These are phyloP conservation scores for Prunus yedoensis DNA, from an alignment of 331 rosid species.

Conservation along the genomic window DNA sequence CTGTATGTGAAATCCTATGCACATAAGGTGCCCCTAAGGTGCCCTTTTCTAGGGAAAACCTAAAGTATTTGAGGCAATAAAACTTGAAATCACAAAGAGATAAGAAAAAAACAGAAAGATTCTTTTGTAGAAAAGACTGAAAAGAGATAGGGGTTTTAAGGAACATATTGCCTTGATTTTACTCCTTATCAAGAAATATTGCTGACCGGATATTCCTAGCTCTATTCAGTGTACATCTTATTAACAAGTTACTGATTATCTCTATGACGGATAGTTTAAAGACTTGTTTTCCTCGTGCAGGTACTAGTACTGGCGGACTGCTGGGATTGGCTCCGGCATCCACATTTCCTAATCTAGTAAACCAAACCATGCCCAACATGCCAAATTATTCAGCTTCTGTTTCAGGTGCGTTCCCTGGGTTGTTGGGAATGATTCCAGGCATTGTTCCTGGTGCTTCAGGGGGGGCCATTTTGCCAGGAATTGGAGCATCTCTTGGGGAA, in stretches of 20 bases:
- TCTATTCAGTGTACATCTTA: neutral
- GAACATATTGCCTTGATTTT: neutral
- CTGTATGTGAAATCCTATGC: neutral
- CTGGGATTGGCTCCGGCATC: slow-evolving; percentile 84
- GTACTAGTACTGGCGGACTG: slow-evolving; percentile 69
- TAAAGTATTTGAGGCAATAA: neutral
- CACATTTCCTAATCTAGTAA: slow-evolving; percentile 73
- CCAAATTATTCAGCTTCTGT: slow-evolving; percentile 96
- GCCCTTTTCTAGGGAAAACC: neutral
- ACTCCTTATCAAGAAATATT: neutral
- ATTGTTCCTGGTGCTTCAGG: slow-evolving; percentile 90
- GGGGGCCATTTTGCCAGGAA: slow-evolving; percentile 95
- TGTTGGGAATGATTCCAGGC: slow-evolving; percentile 98
- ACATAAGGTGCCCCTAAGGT: neutral
- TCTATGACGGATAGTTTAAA: slow-evolving; percentile 11
- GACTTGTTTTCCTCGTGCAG: slow-evolving; percentile 41
- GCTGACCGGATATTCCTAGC: neutral
- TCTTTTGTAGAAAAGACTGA: neutral
- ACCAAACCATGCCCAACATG: slow-evolving; percentile 99
- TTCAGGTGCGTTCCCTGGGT: slow-evolving; percentile 96
- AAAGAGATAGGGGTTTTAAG: neutral
- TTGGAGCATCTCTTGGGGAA: slow-evolving; percentile 94
- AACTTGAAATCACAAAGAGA: neutral
- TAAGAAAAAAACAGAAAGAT: neutral
- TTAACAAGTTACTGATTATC: neutral